Conservation (phyloP, 2,329 filamentous ascomycete genomes). For the Epicoccum sorghinum region DNA sequence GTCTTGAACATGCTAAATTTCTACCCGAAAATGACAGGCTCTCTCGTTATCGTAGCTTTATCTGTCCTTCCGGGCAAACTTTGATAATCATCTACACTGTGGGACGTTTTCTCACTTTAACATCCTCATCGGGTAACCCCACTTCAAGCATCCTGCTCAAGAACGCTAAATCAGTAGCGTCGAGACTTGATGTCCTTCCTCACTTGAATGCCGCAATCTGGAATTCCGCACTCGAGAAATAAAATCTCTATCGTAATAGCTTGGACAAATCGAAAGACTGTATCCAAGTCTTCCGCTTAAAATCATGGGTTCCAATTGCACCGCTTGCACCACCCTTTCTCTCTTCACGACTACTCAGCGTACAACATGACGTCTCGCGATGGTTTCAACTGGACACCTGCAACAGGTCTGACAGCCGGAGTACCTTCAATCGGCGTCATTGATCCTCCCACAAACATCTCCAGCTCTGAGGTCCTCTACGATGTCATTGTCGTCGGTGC, state of each 20-base stretch:
- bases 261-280: not conserved
- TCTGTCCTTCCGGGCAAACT: too few relatives aligned
- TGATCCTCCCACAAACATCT: constrained; percentile 21
- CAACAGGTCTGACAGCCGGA: constrained; percentile 22
- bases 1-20: too few relatives aligned
- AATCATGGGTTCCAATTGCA: not conserved
- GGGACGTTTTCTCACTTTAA: constrained; percentile 18
- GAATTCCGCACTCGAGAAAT: not conserved
- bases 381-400: constrained; percentile 29
- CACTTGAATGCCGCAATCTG: constrained; percentile 1
- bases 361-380: constrained; percentile 28
- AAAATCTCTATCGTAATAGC: not conserved
- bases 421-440: constrained; percentile 29
- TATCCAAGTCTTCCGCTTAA: not conserved
- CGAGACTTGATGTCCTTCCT: not conserved
- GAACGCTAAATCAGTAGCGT: not conserved
- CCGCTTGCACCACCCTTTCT: not conserved
- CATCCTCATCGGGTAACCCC: constrained; percentile 10
- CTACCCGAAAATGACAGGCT: too few relatives aligned
- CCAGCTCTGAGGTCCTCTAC: constrained; percentile 17
- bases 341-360: not conserved
- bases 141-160: not conserved
- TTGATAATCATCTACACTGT: too few relatives aligned
- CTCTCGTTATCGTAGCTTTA: too few relatives aligned
- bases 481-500: constrained; percentile 35